These are phyloP conservation scores for Gonium pectorale DNA, from an alignment of 139 green algal genomes.

Conservation along the genomic window DNA sequence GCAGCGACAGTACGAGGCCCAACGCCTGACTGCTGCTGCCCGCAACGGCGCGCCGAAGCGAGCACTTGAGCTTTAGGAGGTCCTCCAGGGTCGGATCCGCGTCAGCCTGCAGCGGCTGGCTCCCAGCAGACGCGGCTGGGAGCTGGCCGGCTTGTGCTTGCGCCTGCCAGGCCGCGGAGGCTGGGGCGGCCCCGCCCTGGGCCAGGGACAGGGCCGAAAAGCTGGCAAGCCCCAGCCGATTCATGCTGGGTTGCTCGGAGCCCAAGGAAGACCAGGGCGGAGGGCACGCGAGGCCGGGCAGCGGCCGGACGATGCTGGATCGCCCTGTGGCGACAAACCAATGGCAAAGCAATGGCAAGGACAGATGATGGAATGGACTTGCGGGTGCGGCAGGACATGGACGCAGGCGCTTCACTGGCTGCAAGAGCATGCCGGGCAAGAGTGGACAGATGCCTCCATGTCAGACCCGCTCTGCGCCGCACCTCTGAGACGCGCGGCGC, in stretches of 20 bases:
- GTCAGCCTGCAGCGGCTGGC: background rate
- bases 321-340: slow-evolving; percentile 10
- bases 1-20: slow-evolving; percentile 29
- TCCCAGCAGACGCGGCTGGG: background rate
- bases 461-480: no score
- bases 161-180: background rate
- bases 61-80: slow-evolving; percentile 40
- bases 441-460: no score
- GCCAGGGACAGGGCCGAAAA: background rate
- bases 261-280: background rate
- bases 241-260: background rate
- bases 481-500: background rate
- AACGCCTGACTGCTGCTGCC: background rate
- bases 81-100: background rate
- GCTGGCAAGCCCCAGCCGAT: background rate
- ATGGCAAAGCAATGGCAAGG: no score
- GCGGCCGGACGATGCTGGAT: background rate
- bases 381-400: no score
- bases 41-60: slow-evolving; percentile 8
- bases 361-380: no score
- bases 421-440: no score
- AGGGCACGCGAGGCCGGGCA: background rate
- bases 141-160: no score
- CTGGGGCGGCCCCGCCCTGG: background rate
- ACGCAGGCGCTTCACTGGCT: no score